Evolutionary conservation across 768 basidiomycete genomes (phyloP).

Genomic region (Suillus occidentalis): DNA sequence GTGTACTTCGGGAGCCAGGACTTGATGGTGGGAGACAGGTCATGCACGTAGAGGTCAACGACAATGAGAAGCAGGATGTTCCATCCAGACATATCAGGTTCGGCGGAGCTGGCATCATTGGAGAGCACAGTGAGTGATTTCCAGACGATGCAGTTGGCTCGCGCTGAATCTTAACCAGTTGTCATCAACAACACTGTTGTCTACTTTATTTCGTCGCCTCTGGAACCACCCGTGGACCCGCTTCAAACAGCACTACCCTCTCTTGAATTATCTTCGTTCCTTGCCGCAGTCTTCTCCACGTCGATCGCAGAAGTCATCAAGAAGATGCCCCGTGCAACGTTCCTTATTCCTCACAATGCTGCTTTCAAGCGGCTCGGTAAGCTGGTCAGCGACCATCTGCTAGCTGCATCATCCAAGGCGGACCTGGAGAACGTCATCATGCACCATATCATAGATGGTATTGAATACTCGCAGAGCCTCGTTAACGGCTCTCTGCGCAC

Average conservation of each 20-base stretch:
- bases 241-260: constrained; percentile 78
- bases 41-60: constrained; percentile 61
- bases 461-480: constrained; percentile 69
- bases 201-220: constrained; percentile 84
- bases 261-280: constrained; percentile 86
- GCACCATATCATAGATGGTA: constrained; percentile 80
- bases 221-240: constrained; percentile 80
- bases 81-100: constrained; percentile 66
- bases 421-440: constrained; percentile 83
- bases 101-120: constrained; percentile 79
- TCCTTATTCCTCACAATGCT: constrained; percentile 86
- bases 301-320: constrained; percentile 71
- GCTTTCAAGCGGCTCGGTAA: constrained; percentile 85
- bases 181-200: constrained; percentile 76
- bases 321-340: constrained; percentile 66
- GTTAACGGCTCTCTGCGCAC: constrained; percentile 67
- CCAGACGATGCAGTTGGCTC: constrained; percentile 9
- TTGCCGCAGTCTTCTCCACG: constrained; percentile 88
- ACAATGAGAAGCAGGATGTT: constrained; percentile 46
- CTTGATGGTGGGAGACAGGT: constrained; percentile 72
- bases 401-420: constrained; percentile 71
- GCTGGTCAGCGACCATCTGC: constrained; percentile 84
- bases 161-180: constrained; percentile 42
- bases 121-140: constrained; percentile 62
- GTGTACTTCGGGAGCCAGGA: constrained; percentile 71